Percentiles rank a stretch among this genome's conserved stretches.
phyloP scores from a whole-genome alignment of 768 basidiomycete species.

The Tylopilus plumbeoviolaceoides region DNA sequence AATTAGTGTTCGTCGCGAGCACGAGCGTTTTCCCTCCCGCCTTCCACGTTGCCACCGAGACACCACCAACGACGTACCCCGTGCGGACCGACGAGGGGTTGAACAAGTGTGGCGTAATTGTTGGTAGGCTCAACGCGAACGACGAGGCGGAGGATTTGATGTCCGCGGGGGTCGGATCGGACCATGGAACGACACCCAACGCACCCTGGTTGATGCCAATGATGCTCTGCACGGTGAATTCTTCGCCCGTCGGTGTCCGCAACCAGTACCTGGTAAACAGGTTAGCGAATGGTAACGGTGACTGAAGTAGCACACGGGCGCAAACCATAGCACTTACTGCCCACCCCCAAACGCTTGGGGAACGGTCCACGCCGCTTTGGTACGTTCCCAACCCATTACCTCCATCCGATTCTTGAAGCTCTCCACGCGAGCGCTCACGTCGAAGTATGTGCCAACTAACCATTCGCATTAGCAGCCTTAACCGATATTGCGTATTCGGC shows the following conservation, averaged over 20 bases:
- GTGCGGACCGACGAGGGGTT: constrained; percentile 35
- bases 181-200: constrained; percentile 48
- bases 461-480: no score
- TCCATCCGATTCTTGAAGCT: constrained; percentile 57
- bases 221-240: constrained; percentile 43
- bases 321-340: no score
- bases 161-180: constrained; percentile 48
- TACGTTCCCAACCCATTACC: constrained; percentile 63
- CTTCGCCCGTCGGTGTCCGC: no score
- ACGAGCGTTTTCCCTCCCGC: constrained; percentile 38
- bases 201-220: constrained; percentile 70
- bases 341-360: constrained; percentile 62
- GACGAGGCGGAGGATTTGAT: constrained; percentile 43
- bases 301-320: no score
- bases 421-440: constrained; percentile 65
- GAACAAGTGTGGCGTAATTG: background rate
- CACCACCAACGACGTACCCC: constrained; percentile 36
- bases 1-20: constrained; percentile 49
- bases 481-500: no score
- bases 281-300: no score
- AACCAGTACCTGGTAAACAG: no score
- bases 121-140: constrained; percentile 37
- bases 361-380: constrained; percentile 73
- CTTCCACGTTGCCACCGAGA: constrained; percentile 51
- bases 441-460: constrained; percentile 59